Conservation (phyloP, 2,329 filamentous ascomycete species). For the Neurospora sp. region DNA sequence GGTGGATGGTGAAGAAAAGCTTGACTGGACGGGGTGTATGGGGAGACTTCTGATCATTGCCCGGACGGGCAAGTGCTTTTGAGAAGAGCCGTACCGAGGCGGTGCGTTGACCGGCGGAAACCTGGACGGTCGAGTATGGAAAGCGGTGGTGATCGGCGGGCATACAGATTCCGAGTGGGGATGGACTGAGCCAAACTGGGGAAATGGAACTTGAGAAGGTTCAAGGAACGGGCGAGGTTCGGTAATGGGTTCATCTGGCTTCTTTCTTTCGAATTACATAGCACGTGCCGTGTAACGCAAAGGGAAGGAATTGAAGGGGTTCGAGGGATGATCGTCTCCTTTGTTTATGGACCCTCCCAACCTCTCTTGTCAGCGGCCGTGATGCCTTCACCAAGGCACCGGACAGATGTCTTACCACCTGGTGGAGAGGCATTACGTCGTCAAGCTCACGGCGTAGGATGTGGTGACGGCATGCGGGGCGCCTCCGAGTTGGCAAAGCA, state of each 20-base stretch:
- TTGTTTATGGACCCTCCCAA: not conserved
- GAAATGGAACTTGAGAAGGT: not conserved
- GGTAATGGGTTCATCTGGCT: not conserved
- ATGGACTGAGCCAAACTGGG: not conserved
- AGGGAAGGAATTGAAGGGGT: not conserved
- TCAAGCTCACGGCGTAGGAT: not conserved
- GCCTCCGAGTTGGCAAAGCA: not conserved
- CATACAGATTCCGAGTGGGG: not conserved
- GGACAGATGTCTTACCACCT: not conserved
- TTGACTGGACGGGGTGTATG: slow-evolving; percentile 1
- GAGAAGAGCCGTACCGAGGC: slow-evolving; percentile 6
- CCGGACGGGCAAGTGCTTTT: slow-evolving; percentile 7
- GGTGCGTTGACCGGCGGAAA: not conserved
- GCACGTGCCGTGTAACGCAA: not conserved
- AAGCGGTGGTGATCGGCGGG: not conserved
- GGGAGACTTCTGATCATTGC: slow-evolving; percentile 11
- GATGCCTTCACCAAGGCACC: not conserved
- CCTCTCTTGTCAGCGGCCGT: not conserved
- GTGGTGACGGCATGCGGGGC: not conserved
- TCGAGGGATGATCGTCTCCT: not conserved
- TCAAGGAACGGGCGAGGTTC: not conserved
- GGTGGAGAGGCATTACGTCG: not conserved
- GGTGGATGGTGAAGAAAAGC: not conserved
- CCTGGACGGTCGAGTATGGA: not conserved
- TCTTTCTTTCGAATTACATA: not conserved